Evolutionary conservation across 176 grass and related monocot genomes (phyloP).

Genomic region (Zoysia japonica): DNA sequence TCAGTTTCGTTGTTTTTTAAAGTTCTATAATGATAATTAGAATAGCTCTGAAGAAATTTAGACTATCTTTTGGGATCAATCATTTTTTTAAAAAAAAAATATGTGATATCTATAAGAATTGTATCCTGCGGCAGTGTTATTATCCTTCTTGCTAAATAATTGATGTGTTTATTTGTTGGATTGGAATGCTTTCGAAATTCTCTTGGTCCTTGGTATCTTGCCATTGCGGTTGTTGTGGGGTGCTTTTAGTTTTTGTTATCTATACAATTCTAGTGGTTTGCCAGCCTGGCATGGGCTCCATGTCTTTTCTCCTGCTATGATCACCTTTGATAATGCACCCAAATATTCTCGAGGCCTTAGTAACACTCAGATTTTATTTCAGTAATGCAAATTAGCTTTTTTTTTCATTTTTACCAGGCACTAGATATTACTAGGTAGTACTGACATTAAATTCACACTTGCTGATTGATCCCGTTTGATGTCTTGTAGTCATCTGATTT

Average conservation of each 20-base stretch:
- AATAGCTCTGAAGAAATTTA: background rate
- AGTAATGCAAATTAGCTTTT: background rate
- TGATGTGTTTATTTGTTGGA: background rate
- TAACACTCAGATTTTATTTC: background rate
- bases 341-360: slow-evolving; percentile 2
- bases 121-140: background rate
- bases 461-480: slow-evolving; percentile 22
- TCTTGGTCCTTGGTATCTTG: slow-evolving; percentile 25
- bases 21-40: background rate
- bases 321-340: slow-evolving; percentile 35
- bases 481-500: slow-evolving; percentile 24
- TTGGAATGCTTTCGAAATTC: background rate
- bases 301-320: slow-evolving; percentile 28
- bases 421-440: background rate
- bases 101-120: background rate
- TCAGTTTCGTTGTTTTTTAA: too few relatives aligned
- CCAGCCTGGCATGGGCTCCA: slow-evolving; percentile 39
- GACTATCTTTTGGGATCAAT: background rate
- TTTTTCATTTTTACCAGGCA: background rate
- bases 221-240: slow-evolving; percentile 6
- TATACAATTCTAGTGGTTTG: background rate
- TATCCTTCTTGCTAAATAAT: background rate
- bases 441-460: background rate
- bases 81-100: background rate
- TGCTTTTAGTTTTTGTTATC: slow-evolving; percentile 29